Percentiles rank a stretch among this genome's conserved stretches.
Conservation (phyloP, 805 yeast genomes). For the Ogataea haglerorum region DNA sequence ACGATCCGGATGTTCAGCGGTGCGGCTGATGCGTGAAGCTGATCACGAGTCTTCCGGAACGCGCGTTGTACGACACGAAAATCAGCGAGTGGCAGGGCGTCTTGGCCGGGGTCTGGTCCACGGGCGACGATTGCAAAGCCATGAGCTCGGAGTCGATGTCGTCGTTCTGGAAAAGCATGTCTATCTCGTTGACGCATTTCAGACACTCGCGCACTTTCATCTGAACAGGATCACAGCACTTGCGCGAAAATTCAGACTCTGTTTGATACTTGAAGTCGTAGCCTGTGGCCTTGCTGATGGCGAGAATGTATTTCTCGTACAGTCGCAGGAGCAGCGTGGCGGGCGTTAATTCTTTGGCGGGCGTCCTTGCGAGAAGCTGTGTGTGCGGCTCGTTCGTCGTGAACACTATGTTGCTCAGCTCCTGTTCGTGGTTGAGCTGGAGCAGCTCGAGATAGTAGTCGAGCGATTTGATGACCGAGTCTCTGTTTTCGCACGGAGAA, state of each 20-base stretch:
- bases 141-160: conserved; percentile 23
- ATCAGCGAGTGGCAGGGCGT: conserved; percentile 27
- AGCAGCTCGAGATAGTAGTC: conserved; percentile 26
- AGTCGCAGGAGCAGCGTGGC: conserved; percentile 22
- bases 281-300: conserved; percentile 30
- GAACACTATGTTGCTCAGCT: conserved; percentile 26
- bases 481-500: conserved; percentile 22
- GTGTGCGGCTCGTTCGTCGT: conserved; percentile 21
- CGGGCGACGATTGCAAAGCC: conserved; percentile 23
- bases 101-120: conserved; percentile 7
- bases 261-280: conserved; percentile 27
- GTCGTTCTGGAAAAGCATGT: conserved; percentile 19
- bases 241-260: conserved; percentile 15
- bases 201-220: conserved; percentile 20
- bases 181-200: conserved; percentile 22
- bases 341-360: conserved; percentile 21
- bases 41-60: conserved; percentile 27
- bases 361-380: conserved; percentile 20
- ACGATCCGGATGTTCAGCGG: conserved; percentile 1
- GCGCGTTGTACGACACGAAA: conserved; percentile 26
- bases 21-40: conserved; percentile 32
- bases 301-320: conserved; percentile 29
- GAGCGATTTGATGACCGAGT: conserved; percentile 24
- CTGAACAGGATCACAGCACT: conserved; percentile 7
- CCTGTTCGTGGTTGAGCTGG: conserved; percentile 23